Conservation (phyloP, 78 protist species). For the Polysphondylium violaceum region DNA sequence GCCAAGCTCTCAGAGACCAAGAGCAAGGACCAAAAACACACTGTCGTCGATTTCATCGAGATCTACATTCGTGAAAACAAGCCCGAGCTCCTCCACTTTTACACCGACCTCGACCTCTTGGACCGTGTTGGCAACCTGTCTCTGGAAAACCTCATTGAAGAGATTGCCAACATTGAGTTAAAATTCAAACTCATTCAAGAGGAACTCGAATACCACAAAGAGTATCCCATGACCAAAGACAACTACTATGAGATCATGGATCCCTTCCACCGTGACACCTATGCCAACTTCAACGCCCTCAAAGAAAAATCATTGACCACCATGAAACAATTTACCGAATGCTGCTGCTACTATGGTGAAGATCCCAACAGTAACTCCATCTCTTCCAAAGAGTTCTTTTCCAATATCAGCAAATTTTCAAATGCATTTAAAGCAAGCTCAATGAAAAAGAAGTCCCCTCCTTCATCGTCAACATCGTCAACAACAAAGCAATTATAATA, state of each 20-base stretch:
- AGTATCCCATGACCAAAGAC: background rate
- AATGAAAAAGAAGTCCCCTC: no score
- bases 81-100: slow-evolving; percentile 49
- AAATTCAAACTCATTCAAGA: slow-evolving; percentile 33
- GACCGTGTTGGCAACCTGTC: slow-evolving; percentile 2
- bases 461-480: no score
- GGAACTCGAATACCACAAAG: slow-evolving; percentile 3
- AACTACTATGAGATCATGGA: slow-evolving; percentile 14
- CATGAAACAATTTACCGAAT: slow-evolving; percentile 41
- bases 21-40: slow-evolving; percentile 57
- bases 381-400: slow-evolving; percentile 68
- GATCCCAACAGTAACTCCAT: slow-evolving; percentile 10
- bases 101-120: background rate
- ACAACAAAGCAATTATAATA: no score
- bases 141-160: slow-evolving; percentile 31
- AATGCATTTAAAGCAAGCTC: slow-evolving; percentile 28
- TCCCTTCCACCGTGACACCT: slow-evolving; percentile 10
- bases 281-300: background rate
- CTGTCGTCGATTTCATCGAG: slow-evolving; percentile 62
- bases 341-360: slow-evolving; percentile 56
- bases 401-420: slow-evolving; percentile 48
- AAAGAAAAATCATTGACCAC: background rate
- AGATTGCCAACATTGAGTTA: slow-evolving; percentile 6
- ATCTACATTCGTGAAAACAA: slow-evolving; percentile 50
- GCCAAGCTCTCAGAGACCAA: slow-evolving; percentile 67